Evolutionary conservation across 2,329 filamentous ascomycete genomes (phyloP), one percentile per base, ranked within the genome.

Genomic region (Exserohilum turcica): DNA sequence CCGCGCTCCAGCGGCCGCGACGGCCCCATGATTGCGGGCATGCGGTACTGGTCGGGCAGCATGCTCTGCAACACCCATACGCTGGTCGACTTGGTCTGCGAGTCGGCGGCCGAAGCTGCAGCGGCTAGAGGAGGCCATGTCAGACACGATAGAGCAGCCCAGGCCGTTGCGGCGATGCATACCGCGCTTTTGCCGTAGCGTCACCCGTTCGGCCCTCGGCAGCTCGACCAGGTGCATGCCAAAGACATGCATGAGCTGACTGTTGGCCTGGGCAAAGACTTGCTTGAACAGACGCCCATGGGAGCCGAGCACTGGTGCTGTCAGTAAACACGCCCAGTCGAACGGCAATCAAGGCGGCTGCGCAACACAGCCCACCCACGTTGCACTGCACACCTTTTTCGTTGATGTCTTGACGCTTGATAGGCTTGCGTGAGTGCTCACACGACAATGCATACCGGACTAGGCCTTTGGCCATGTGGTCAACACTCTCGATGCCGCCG

Each of bases 181-280:
- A 87, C 88, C 89, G 80, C 89, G 87, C 64, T 91, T 85, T 70
- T 96, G 90, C 54, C 86, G 86, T 29, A 96, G 76, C 0, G 91
- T 91, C 43, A 90, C 82, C 74, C 92, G 95, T 67, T 97, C 93
- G 66, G 84, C 84, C 1, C 83, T 80, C 0, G 94, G 92, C 43
- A 97, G 80, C 75, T 97, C 92, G 3, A 85, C 81, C 81, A 99
- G 84, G 72, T 92, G 84, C 92, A 97, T 96, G n/a, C 94, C 94
- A 75, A 96, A 97, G 1, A 87, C 82, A 2, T 78, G 77, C 42
- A 82, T 79, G 32, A 99, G 78, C 61, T 89, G 84, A 29, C 79
- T 75, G 72, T 99, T 93, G 36, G 93, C 91, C 35, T 83, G 79
- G 0, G 84, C 83, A 67, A 96, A 97, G 3, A 97, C 85, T 10